Base-by-base conservation (phyloP, 331 rosid species). In the Quercus phellos region DNA sequence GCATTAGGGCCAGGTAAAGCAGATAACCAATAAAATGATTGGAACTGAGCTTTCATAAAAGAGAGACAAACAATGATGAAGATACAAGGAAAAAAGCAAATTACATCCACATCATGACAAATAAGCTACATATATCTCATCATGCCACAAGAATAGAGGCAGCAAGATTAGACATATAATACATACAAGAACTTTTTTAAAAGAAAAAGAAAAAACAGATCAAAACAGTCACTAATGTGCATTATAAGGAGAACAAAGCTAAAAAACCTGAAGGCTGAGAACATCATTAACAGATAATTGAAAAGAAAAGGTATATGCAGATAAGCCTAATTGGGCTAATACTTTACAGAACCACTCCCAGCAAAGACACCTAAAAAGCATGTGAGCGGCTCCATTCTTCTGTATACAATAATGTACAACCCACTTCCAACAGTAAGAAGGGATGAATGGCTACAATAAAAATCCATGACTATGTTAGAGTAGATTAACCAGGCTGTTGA, bases 381-480 rank as follows among this genome's bases (percentile, higher is more conserved):
- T 70, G 83, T 88, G 83, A 79, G 87, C 74, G 30, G 93, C 91
- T 87, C 90, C 96, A 82, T 81, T 88, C 92, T 83, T 84, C 94
- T 82, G 96, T 93, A 90, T 91, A 90, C 87, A 89, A 83, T 88
- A 86, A 93, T 95, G 88, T 93, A 95, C 98, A 93, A 82, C 89
- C 94, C 96, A 78, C 86, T 78, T 89, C 90, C 84, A 80, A 72
- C 75, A 70, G 79, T 60, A 68, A 77, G 90, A 82, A 89, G 82
- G 85, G 90, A 87, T 70, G 75, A 79, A 85, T 74, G 78, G 85
- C 79, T 81, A 59, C 63, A 21, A 74, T 17, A 13, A 74, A 85
- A 83, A 85, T 80, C 79, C 89, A 76, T 71, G 50, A 76, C 86
- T 87, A 88, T 58, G 93, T 89, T 86, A 90, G 94, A 73, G 83